Percentiles rank a stretch among this genome's conserved stretches.
Evolutionary conservation across 2,329 filamentous ascomycete species (phyloP).

Genomic region (Diplodia scrobiculata): DNA sequence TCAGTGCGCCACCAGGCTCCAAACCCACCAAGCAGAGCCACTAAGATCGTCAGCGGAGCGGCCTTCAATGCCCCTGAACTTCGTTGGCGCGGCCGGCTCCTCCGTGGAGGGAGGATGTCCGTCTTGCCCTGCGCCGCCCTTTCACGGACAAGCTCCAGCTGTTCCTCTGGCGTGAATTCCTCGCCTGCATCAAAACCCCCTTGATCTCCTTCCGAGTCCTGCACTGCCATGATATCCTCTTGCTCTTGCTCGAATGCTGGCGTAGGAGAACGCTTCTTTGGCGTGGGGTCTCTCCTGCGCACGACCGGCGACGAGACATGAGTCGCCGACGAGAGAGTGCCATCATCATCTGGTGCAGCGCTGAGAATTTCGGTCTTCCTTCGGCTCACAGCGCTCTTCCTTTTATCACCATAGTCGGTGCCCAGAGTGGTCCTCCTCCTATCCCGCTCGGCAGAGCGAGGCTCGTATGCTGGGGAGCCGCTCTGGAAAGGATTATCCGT

Average conservation of each 20-base stretch:
- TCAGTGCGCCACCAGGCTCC: slow-evolving; percentile 87
- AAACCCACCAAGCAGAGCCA: slow-evolving; percentile 71
- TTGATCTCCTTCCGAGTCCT: slow-evolving; percentile 15
- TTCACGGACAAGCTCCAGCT: slow-evolving; percentile 72
- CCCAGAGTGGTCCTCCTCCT: slow-evolving; percentile 57
- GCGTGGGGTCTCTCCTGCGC: slow-evolving; percentile 1
- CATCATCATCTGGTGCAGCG: slow-evolving; percentile 53
- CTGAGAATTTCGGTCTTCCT: slow-evolving; percentile 48
- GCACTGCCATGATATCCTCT: neutral
- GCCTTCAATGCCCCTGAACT: slow-evolving; percentile 58
- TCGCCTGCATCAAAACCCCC: slow-evolving; percentile 69
- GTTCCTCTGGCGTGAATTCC: slow-evolving; percentile 91
- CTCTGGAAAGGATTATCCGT: slow-evolving; percentile 93
- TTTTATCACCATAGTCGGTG: slow-evolving; percentile 45
- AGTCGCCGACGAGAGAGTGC: slow-evolving; percentile 51
- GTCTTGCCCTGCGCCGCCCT: slow-evolving; percentile 60
- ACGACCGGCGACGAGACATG: neutral
- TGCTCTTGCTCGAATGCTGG: slow-evolving; percentile 2
- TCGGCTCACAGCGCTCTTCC: slow-evolving; percentile 48
- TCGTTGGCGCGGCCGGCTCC: slow-evolving; percentile 46
- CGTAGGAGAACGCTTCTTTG: slow-evolving; percentile 12
- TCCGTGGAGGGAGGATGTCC: slow-evolving; percentile 50
- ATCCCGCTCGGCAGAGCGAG: slow-evolving; percentile 43
- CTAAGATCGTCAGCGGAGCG: slow-evolving; percentile 70
- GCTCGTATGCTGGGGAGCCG: slow-evolving; percentile 62